Evolutionary conservation across 2,329 filamentous ascomycete genomes (phyloP).

Genomic region (Aotearoamyces nothofagi): DNA sequence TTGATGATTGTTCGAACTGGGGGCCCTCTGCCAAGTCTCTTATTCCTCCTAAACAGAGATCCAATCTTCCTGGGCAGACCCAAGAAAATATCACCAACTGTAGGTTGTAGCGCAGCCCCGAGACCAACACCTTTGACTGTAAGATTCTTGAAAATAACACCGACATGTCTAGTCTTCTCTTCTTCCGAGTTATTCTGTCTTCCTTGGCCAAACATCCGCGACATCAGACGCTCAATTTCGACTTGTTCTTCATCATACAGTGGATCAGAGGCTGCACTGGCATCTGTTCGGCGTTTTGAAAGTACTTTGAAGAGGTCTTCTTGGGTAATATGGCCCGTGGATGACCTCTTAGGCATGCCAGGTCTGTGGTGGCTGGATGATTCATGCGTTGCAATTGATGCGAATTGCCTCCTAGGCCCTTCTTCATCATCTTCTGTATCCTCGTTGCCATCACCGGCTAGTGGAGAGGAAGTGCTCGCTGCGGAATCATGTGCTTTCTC

Average conservation of each 20-base stretch:
- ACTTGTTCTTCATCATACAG: constrained; percentile 23
- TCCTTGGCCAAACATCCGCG: constrained; percentile 52
- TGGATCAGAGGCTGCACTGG: constrained; percentile 11
- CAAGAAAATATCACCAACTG: constrained; percentile 23
- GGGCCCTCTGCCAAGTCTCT: constrained; percentile 1
- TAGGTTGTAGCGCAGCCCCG: constrained; percentile 37
- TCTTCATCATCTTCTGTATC: neutral
- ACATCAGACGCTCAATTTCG: constrained; percentile 49
- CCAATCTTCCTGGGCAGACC: constrained; percentile 10
- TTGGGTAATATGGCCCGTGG: neutral
- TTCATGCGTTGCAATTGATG: neutral
- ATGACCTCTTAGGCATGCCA: neutral
- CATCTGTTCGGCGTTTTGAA: constrained; percentile 21
- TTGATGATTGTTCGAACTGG: constrained; percentile 6
- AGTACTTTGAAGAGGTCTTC: constrained; percentile 1
- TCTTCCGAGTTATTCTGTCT: constrained; percentile 52
- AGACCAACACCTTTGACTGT: constrained; percentile 48
- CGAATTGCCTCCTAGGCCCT: neutral
- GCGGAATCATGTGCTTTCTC: neutral
- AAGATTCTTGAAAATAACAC: constrained; percentile 26
- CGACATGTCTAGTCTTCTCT: constrained; percentile 53
- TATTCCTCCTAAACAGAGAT: constrained; percentile 2
- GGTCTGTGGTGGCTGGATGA: neutral
- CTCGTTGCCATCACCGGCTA: neutral
- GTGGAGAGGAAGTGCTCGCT: neutral